Evolutionary conservation across 805 yeast genomes (phyloP), one percentile per base, ranked within the genome.

Genomic region (Limtongia smithiae): DNA sequence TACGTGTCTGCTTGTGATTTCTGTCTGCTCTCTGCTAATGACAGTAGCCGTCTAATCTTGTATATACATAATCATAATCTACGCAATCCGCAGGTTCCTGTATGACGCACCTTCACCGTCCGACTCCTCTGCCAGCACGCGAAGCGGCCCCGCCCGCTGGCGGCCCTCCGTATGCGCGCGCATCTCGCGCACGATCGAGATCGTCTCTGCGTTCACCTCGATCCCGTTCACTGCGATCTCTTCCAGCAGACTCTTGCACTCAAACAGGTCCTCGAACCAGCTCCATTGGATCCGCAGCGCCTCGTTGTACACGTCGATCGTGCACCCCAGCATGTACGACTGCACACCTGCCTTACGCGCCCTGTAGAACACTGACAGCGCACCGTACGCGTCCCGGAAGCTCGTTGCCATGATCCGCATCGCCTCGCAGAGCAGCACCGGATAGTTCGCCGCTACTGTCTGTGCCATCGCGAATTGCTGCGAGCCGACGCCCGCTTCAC

Each of bases 191-290:
- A 68, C 54, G 11, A 68, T 50, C 37, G 58, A 60, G 8, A 64
- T 57, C 4, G 76, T 73, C 12, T 59, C 63, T 3, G 61, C 43
- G 44, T 68, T 64, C 3, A 72, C 68, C 30, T 64, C 63, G 9
- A 73, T 65, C 5, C 72, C 76, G 51, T 73, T 72, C 44, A 70
- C 68, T 14, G 65, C 66, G 60, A 73, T 63, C 48, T 73, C 77
- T 15, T 69, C 65, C n/a, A 70, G 60, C 15, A 70, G 51, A 12
- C 59, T 55, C 21, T 66, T 64, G n/a, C 71, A 65, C 3, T 64
- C 59, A 24, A 60, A 61, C 27, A 73, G 51, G 47, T 72, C 74
- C 32, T 68, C 64, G 57, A 64, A 71, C 39, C 58, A 58, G 24
- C 66, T 58, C 77, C 77, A 74, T n/a, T 64, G 50, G 7, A 71